Percentiles rank a stretch among this genome's conserved stretches.
These are phyloP conservation scores for Fusarium begoniae DNA, from an alignment of 2,329 filamentous ascomycete genomes.

Conservation along the genomic window DNA sequence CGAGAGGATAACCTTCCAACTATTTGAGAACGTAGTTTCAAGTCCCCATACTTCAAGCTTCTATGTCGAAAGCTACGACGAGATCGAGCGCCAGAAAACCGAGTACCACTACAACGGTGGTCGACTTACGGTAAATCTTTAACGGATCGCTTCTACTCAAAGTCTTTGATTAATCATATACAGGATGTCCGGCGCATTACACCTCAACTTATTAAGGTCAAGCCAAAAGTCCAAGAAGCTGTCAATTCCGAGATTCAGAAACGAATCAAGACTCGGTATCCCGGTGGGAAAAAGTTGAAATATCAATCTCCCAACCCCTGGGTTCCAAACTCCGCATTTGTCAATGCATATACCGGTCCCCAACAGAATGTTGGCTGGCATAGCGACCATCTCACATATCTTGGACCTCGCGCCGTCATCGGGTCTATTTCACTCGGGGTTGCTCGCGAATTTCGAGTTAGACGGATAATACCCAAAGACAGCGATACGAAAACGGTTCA, in stretches of 20 bases:
- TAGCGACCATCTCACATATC: slow-evolving; percentile 90
- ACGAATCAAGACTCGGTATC: slow-evolving; percentile 75
- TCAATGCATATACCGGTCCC: slow-evolving; percentile 90
- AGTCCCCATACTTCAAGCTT: slow-evolving; percentile 87
- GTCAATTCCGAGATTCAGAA: slow-evolving; percentile 82
- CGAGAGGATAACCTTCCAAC: slow-evolving; percentile 76
- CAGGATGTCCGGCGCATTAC: slow-evolving; percentile 81
- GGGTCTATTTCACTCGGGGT: slow-evolving; percentile 92
- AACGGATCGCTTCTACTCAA: neutral
- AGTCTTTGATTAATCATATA: slow-evolving; percentile 12
- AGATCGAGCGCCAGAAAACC: slow-evolving; percentile 74
- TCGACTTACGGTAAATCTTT: slow-evolving; percentile 63
- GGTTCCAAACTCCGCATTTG: slow-evolving; percentile 89
- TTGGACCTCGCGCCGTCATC: slow-evolving; percentile 88
- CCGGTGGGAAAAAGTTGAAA: slow-evolving; percentile 75
- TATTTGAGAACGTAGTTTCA: slow-evolving; percentile 87
- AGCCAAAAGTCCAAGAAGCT: slow-evolving; percentile 72
- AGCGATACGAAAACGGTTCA: slow-evolving; percentile 51
- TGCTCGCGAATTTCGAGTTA: slow-evolving; percentile 90
- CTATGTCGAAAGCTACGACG: slow-evolving; percentile 79
- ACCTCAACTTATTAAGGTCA: slow-evolving; percentile 76
- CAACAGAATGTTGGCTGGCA: slow-evolving; percentile 90
- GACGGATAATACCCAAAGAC: slow-evolving; percentile 74
- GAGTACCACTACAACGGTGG: slow-evolving; percentile 90
- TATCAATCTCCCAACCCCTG: slow-evolving; percentile 79